Evolutionary conservation across 1,284 basidiomycete species (phyloP), one percentile per base, ranked within the genome.

Genomic region (Bjerkandera adusta): DNA sequence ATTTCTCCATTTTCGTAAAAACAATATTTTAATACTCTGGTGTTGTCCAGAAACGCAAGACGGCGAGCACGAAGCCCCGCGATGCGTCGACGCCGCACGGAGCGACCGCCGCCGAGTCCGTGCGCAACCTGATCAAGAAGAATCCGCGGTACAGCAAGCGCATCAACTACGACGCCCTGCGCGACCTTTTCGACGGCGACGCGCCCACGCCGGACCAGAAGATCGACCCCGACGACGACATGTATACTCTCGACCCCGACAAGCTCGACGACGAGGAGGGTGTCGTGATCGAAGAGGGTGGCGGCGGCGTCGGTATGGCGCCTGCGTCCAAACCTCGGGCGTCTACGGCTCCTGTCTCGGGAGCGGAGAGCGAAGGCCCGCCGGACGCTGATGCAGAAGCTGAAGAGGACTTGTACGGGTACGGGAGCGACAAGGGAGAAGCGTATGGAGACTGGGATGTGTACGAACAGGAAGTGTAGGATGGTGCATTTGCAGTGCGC

Each of bases 161-260:
- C 43, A 93, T 94, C 65, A 94, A 94, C 61, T 94, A 94, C 61
- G 84, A 89, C 55, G 90, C 89, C 0, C 76, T 93, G 43, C 85
- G 87, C 55, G 78, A 80, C 48, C 73, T 92, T 5, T 91, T 92
- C 62, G 73, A 81, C 22, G 77, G 79, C 34, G 72, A 67, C 36
- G 68, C 36, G 11, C 27, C 47, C 11, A 4, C 33, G n/a, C 22
- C 21, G 11, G 49, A 50, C 16, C 30, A 52, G 64, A 68, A 25
- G 67, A 61, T 2, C 57, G 42, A 52, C 18, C 21, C 24, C 35
- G 60, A 61, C 42, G 56, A 48, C 8, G 52, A 48, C 4, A 38
- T 66, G 57, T 67, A 69, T 36, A 69, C 67, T 15, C 63, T 72
- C 38, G 78, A 80, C 18, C 76, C 81, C 40, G 79, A 83, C 54